Evolutionary conservation across 2,329 filamentous ascomycete genomes (phyloP).

Genomic region (Trichoderma sp.): DNA sequence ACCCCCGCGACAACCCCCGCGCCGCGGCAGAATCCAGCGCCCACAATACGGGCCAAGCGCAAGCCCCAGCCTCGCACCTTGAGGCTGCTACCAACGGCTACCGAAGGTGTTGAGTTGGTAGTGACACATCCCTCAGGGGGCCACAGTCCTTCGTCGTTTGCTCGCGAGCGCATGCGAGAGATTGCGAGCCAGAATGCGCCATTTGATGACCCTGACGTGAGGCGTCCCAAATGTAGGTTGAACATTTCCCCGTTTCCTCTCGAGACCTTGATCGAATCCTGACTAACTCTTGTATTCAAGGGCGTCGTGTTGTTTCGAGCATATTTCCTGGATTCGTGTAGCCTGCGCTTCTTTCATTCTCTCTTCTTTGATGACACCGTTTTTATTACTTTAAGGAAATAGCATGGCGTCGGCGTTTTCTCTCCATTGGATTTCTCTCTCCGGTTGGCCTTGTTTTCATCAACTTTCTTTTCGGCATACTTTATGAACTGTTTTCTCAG

Average conservation of each 20-base stretch:
- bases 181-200: constrained; percentile 43
- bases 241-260: neutral
- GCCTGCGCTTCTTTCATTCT: neutral
- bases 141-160: constrained; percentile 43
- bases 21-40: constrained; percentile 17
- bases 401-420: constrained; percentile 21
- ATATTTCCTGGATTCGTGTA: constrained; percentile 20
- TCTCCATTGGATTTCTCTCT: neutral
- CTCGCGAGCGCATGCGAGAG: constrained; percentile 43
- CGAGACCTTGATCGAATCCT: neutral
- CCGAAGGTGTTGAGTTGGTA: constrained; percentile 34
- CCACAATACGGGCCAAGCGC: constrained; percentile 26
- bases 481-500: neutral
- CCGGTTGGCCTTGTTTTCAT: neutral
- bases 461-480: neutral
- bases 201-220: constrained; percentile 42
- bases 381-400: neutral
- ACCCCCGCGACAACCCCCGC: constrained; percentile 20
- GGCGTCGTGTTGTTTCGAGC: constrained; percentile 17
- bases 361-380: neutral
- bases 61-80: constrained; percentile 31
- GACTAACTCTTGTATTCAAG: neutral
- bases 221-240: constrained; percentile 40
- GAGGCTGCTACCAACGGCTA: constrained; percentile 38
- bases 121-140: constrained; percentile 32